Evolutionary conservation across 83 land plant species (phyloP).

Genomic region (Thuja plicata): DNA sequence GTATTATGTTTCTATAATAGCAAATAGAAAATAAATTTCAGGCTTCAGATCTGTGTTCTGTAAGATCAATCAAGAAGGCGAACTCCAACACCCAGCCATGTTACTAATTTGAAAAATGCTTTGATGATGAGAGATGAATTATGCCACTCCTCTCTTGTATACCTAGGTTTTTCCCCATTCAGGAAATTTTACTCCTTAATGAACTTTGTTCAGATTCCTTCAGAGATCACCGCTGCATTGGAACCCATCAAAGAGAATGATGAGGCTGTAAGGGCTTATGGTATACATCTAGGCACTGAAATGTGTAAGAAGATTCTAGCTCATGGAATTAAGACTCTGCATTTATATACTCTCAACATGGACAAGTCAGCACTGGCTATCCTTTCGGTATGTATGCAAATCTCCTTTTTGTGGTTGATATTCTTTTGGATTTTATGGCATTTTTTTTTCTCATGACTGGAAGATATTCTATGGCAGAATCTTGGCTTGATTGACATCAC

Average conservation of each 20-base stretch:
- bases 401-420: background rate
- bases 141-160: background rate
- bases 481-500: constrained; percentile 88
- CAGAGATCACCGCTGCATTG: constrained; percentile 78
- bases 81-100: background rate
- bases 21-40: background rate
- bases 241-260: constrained; percentile 98
- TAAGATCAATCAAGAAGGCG: background rate
- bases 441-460: background rate
- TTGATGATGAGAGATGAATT: background rate
- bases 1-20: background rate
- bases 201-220: constrained; percentile 61
- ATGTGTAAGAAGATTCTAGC: constrained; percentile 97
- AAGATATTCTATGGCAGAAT: constrained; percentile 49
- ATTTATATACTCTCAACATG: constrained; percentile 89
- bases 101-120: background rate
- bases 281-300: constrained; percentile 90
- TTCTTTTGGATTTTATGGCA: background rate
- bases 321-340: constrained; percentile 84
- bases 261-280: constrained; percentile 89
- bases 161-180: background rate
- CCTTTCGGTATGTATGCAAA: constrained; percentile 50
- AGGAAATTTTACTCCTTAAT: background rate
- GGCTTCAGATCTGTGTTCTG: background rate
- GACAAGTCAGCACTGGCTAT: constrained; percentile 89